Evolutionary conservation across 2,329 filamentous ascomycete genomes (phyloP).

Genomic region (Xenoacremonium recifei): DNA sequence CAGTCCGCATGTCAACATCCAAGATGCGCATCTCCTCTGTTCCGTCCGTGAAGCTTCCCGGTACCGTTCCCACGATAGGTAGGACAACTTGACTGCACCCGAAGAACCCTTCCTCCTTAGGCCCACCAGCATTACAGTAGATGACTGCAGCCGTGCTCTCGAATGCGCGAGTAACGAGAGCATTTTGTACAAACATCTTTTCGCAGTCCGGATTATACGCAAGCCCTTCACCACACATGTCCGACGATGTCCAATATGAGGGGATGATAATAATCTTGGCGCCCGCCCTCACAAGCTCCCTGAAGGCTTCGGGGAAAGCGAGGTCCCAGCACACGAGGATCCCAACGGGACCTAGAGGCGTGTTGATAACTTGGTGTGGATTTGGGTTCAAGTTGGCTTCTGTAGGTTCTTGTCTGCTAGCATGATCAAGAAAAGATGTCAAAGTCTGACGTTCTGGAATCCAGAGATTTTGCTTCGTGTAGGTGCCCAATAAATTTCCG

Average conservation of each 20-base stretch:
- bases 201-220: constrained; percentile 61
- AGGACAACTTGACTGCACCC: constrained; percentile 63
- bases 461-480: constrained; percentile 78
- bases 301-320: constrained; percentile 76
- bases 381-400: constrained; percentile 31
- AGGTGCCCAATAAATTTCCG: constrained; percentile 60
- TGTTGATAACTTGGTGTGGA: constrained; percentile 58
- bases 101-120: constrained; percentile 16
- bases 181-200: constrained; percentile 62
- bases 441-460: constrained; percentile 66
- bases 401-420: constrained; percentile 41
- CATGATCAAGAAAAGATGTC: constrained; percentile 44
- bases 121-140: constrained; percentile 68
- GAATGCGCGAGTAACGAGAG: constrained; percentile 63
- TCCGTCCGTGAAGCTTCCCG: constrained; percentile 46
- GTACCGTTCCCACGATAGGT: constrained; percentile 63
- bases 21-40: constrained; percentile 50
- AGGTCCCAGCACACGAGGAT: constrained; percentile 77
- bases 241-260: constrained; percentile 63
- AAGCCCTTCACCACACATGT: constrained; percentile 49
- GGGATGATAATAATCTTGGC: constrained; percentile 71
- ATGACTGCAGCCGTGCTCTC: constrained; percentile 73
- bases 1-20: constrained; percentile 61
- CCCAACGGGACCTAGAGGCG: constrained; percentile 50
- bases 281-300: constrained; percentile 66